phyloP scores from a whole-genome alignment of 306 rosid genomes.

The Prunus salicina region DNA sequence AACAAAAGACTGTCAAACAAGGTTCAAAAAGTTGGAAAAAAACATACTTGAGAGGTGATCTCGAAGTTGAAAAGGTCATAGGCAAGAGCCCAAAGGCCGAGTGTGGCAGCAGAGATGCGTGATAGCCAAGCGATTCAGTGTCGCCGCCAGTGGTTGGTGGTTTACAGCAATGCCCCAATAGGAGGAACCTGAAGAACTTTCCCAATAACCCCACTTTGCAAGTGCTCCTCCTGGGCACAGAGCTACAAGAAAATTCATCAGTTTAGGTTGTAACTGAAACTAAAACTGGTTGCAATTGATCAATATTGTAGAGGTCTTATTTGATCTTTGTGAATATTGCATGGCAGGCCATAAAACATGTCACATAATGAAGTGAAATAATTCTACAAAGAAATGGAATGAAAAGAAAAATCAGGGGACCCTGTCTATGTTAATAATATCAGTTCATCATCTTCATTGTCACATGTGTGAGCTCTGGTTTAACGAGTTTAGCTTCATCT shows the following conservation, averaged over 20 bases:
- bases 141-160: conserved; percentile 46
- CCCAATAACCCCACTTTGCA: conserved; percentile 41
- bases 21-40: background rate
- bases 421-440: too few species aligned
- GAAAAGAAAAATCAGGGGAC: too few species aligned
- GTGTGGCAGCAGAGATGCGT: conserved; percentile 53
- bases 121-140: conserved; percentile 43
- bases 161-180: conserved; percentile 44
- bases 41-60: conserved; percentile 67
- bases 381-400: background rate
- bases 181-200: conserved; percentile 53
- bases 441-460: background rate
- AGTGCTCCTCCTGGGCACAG: background rate
- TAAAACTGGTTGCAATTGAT: too few species aligned
- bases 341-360: too few species aligned
- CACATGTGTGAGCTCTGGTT: background rate
- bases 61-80: conserved; percentile 75
- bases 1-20: background rate
- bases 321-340: too few species aligned
- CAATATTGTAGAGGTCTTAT: too few species aligned
- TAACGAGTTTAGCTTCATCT: background rate
- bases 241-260: background rate
- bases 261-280: background rate
- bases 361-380: too few species aligned
- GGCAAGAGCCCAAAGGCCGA: conserved; percentile 68